These are phyloP conservation scores for Ajuga reptans DNA, from an alignment of 305 asterid species.

Conservation along the genomic window DNA sequence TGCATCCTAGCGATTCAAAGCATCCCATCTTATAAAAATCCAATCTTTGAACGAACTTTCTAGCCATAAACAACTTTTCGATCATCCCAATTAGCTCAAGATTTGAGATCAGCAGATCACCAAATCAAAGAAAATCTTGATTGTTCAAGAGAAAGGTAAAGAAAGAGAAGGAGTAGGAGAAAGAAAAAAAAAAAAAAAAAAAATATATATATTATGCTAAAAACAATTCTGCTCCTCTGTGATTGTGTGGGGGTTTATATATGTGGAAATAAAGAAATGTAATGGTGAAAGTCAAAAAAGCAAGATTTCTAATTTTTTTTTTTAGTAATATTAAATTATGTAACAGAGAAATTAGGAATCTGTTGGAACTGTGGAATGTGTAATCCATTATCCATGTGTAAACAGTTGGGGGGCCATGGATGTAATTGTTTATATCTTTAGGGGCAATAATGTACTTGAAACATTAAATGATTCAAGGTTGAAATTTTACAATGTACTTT, in stretches of 20 bases:
- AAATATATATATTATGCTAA: background rate
- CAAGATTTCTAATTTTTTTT: conserved; percentile 21
- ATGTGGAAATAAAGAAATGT: conserved; percentile 28
- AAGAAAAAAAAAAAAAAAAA: conserved; percentile 20
- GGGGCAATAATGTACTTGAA: too few species aligned
- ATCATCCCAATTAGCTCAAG: conserved; percentile 42
- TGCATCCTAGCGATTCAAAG: conserved; percentile 27
- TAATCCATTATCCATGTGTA: background rate
- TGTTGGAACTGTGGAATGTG: conserved; percentile 15
- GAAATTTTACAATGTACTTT: too few species aligned
- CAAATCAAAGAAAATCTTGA: conserved; percentile 62
- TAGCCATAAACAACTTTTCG: conserved; percentile 35
- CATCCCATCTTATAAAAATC: conserved; percentile 50
- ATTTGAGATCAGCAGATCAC: conserved; percentile 70
- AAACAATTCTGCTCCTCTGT: background rate
- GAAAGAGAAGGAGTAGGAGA: conserved; percentile 11
- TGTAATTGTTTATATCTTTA: too few species aligned
- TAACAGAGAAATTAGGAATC: conserved; percentile 28
- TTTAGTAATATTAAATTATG: conserved; percentile 23
- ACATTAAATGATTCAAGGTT: too few species aligned
- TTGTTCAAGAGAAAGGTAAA: conserved; percentile 42
- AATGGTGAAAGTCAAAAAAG: conserved; percentile 39
- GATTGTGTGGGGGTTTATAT: conserved; percentile 24
- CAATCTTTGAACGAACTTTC: conserved; percentile 33
- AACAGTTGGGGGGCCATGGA: background rate